Percentiles rank a stretch among this genome's conserved stretches.
phyloP scores from a whole-genome alignment of 441 rosid genomes.

The Daphne laureola region DNA sequence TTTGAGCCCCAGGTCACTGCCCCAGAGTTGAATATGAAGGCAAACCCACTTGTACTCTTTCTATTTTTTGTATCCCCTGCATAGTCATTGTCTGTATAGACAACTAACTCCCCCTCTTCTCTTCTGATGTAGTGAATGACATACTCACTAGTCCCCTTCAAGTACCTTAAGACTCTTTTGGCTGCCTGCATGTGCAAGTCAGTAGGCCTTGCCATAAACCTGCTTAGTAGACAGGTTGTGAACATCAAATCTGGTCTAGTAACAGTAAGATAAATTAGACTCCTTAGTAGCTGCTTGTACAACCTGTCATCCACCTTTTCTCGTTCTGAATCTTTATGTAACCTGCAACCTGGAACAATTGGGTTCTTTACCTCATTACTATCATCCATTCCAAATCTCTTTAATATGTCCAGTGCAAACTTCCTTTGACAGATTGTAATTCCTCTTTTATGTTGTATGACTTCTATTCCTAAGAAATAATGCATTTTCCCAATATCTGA shows the following conservation, averaged over 20 bases:
- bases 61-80: constrained; percentile 11
- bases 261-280: no score
- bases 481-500: no score
- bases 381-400: no score
- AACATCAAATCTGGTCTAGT: no score
- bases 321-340: neutral
- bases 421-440: no score
- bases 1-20: no score
- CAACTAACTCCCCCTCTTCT: neutral
- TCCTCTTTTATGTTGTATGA: no score
- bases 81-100: constrained; percentile 11
- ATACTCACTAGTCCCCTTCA: constrained; percentile 3
- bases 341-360: neutral
- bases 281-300: no score
- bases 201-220: no score
- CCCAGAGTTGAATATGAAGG: neutral
- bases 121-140: constrained; percentile 4
- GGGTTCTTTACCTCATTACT: neutral
- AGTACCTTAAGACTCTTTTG: neutral
- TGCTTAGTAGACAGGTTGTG: no score
- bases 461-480: no score
- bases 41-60: constrained; percentile 12
- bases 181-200: neutral
- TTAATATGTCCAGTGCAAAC: no score
- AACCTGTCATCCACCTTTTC: neutral